Conservation (phyloP, 83 land plant genomes). For the Larix sibirica region DNA sequence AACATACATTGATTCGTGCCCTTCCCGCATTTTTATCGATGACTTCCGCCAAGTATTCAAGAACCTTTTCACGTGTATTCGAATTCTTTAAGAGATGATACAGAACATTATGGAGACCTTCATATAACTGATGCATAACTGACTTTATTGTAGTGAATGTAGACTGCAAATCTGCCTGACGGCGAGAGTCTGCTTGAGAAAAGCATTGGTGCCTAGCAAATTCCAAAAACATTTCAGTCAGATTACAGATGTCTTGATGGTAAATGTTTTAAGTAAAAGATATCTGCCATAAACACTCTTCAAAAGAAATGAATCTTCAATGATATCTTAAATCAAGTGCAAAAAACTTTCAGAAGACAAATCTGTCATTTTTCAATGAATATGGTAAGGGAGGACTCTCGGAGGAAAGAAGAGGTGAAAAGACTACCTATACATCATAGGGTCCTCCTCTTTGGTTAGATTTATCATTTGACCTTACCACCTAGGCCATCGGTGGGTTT, state of each 20-base stretch:
- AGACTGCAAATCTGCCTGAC: constrained; percentile 83
- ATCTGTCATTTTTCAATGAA: background rate
- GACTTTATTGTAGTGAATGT: constrained; percentile 87
- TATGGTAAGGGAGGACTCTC: no score
- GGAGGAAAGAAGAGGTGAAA: no score
- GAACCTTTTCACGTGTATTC: constrained; percentile 76
- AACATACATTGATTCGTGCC: constrained; percentile 77
- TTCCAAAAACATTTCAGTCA: constrained; percentile 12
- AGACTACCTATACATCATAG: no score
- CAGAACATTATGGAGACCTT: constrained; percentile 74
- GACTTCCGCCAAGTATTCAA: constrained; percentile 79
- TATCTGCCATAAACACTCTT: background rate
- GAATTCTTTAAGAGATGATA: constrained; percentile 59
- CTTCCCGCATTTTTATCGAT: constrained; percentile 81
- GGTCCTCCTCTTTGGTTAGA: no score
- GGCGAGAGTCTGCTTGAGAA: constrained; percentile 73
- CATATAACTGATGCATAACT: constrained; percentile 83
- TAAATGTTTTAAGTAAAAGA: background rate
- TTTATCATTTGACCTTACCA: no score
- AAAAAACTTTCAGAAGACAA: background rate
- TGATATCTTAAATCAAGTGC: no score
- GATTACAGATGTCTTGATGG: background rate
- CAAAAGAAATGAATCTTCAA: background rate
- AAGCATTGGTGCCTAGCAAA: constrained; percentile 87
- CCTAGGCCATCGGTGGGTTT: no score